These are phyloP conservation scores for Coemansia sp. DNA, from an alignment of 192 early-diverging fungal genomes.

Conservation along the genomic window DNA sequence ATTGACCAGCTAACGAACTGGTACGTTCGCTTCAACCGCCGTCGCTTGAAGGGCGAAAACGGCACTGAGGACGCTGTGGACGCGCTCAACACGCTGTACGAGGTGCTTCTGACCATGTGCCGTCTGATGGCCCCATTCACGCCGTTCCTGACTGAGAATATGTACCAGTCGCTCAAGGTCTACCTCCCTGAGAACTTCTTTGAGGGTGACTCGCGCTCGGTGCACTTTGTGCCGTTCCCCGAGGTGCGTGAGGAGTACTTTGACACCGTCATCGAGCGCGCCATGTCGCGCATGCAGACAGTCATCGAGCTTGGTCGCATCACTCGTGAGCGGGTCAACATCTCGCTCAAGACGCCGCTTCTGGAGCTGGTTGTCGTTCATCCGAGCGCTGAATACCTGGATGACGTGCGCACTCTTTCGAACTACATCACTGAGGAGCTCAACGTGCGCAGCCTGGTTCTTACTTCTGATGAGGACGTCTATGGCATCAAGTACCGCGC, in stretches of 20 bases:
- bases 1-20: conserved; percentile 98
- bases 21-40: conserved; percentile 99
- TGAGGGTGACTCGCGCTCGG: conserved; percentile 76
- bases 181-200: conserved; percentile 67
- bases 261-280: conserved; percentile 92
- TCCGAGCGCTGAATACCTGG: conserved; percentile 83
- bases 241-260: conserved; percentile 95
- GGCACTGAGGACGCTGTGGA: conserved; percentile 82
- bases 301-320: conserved; percentile 95
- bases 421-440: conserved; percentile 92
- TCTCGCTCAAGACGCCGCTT: conserved; percentile 94
- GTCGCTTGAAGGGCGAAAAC: conserved; percentile 94
- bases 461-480: conserved; percentile 88
- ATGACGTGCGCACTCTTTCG: conserved; percentile 84
- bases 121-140: conserved; percentile 93
- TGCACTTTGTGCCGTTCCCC: conserved; percentile 97
- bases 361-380: conserved; percentile 92
- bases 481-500: conserved; percentile 94
- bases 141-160: conserved; percentile 95
- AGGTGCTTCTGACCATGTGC: conserved; percentile 91
- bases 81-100: conserved; percentile 94
- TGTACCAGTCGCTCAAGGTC: conserved; percentile 92
- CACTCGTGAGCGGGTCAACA: conserved; percentile 88
- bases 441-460: conserved; percentile 84
- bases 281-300: conserved; percentile 92